phyloP scores from a whole-genome alignment of 2,329 filamentous ascomycete species.

The Hypoxylon sp. region DNA sequence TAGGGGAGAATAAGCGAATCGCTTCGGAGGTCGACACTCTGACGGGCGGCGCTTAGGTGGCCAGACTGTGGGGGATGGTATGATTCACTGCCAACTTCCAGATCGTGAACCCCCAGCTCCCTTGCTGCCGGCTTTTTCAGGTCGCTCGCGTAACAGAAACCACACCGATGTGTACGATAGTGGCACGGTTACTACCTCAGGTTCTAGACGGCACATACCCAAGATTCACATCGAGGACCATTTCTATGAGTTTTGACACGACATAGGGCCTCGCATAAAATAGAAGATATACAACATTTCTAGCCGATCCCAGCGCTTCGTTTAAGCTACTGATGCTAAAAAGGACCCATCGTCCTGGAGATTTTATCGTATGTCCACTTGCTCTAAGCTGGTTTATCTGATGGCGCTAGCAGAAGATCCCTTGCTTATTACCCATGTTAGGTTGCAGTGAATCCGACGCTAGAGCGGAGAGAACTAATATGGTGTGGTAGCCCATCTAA shows the following conservation, averaged over 20 bases:
- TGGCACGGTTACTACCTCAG: neutral
- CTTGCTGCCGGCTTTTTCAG: constrained; percentile 10
- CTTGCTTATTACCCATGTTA: constrained; percentile 10
- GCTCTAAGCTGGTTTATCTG: constrained; percentile 35
- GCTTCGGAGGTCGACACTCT: constrained; percentile 12
- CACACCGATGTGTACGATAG: neutral
- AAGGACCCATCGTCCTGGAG: too few relatives aligned
- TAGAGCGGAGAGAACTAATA: constrained; percentile 17
- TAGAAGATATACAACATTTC: too few relatives aligned
- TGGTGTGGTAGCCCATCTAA: constrained; percentile 32
- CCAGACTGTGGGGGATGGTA: constrained; percentile 18
- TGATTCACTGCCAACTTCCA: constrained; percentile 26
- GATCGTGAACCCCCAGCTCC: constrained; percentile 16
- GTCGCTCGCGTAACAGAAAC: constrained; percentile 13
- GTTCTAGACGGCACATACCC: neutral
- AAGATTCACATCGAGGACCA: neutral
- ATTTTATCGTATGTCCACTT: too few relatives aligned
- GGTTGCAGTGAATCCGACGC: constrained; percentile 14
- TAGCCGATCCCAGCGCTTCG: too few relatives aligned
- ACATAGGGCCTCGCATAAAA: too few relatives aligned
- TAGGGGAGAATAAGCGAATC: constrained; percentile 23
- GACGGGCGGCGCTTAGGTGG: constrained; percentile 19
- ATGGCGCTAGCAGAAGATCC: constrained; percentile 32
- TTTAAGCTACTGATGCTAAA: too few relatives aligned
- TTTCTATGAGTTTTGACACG: too few relatives aligned